These are phyloP conservation scores for Metschnikowia koreensis DNA, from an alignment of 805 yeast genomes.

Conservation along the genomic window DNA sequence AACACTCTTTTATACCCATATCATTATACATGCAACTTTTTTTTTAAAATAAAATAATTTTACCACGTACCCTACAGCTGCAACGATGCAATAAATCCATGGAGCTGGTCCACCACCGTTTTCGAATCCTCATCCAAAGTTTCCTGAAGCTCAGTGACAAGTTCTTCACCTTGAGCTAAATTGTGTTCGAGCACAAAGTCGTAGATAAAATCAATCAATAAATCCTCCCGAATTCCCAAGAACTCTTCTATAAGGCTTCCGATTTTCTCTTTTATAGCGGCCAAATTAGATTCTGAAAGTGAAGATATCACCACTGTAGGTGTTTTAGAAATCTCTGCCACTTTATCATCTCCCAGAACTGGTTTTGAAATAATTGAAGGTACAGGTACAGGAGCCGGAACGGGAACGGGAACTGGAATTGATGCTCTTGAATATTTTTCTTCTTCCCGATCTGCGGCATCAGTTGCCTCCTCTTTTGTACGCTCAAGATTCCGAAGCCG, in stretches of 20 bases:
- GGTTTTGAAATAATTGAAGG: not conserved
- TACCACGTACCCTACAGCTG: not conserved
- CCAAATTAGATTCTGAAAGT: constrained; percentile 12
- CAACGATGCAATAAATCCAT: constrained; percentile 6
- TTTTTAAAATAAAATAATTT: not conserved
- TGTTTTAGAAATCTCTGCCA: not conserved
- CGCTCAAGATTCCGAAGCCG: constrained; percentile 36
- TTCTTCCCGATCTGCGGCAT: constrained; percentile 40
- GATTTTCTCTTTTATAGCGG: constrained; percentile 33
- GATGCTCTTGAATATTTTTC: constrained; percentile 16
- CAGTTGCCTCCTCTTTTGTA: constrained; percentile 43
- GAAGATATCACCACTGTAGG: not conserved
- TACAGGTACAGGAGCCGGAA: not conserved
- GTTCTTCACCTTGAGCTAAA: constrained; percentile 30
- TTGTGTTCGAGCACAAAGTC: constrained; percentile 33
- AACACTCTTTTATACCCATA: constrained; percentile 7
- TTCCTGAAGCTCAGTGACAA: constrained; percentile 48
- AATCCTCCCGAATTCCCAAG: constrained; percentile 53
- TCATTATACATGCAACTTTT: not conserved
- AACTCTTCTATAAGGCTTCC: constrained; percentile 48
- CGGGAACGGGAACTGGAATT: not conserved
- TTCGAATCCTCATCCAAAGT: constrained; percentile 50
- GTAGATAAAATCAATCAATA: constrained; percentile 44
- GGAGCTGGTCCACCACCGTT: constrained; percentile 39
- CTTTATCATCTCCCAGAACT: not conserved